Evolutionary conservation across 1,284 basidiomycete species (phyloP).

Genomic region (Agaricales sp.): DNA sequence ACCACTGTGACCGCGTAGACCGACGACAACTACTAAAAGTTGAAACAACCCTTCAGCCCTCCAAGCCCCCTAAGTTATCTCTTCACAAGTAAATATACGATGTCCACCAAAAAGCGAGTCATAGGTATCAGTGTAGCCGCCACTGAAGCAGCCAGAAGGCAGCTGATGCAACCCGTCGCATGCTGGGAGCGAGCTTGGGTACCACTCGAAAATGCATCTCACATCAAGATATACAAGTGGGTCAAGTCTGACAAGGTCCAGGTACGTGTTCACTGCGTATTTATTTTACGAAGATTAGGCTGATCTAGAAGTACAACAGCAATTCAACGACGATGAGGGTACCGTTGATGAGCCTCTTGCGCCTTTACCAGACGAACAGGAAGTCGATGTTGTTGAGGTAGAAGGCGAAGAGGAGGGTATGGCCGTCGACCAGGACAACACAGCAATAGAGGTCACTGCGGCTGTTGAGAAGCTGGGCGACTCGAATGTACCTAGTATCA

Average conservation of each 20-base stretch:
- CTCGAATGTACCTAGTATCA: background rate
- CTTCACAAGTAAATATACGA: too few species aligned
- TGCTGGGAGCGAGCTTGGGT: slow-evolving; percentile 71
- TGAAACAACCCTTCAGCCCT: too few species aligned
- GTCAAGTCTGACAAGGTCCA: slow-evolving; percentile 64
- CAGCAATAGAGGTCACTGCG: slow-evolving; percentile 20
- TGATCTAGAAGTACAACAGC: slow-evolving; percentile 35
- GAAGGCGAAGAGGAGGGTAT: slow-evolving; percentile 48
- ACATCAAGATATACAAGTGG: slow-evolving; percentile 61
- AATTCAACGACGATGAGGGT: slow-evolving; percentile 75
- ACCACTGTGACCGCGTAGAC: too few species aligned
- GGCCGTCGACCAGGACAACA: slow-evolving; percentile 33
- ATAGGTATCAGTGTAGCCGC: slow-evolving; percentile 66
- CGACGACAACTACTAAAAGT: too few species aligned
- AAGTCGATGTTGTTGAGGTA: slow-evolving; percentile 49
- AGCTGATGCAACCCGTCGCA: slow-evolving; percentile 71
- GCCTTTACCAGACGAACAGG: slow-evolving; percentile 64
- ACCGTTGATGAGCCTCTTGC: slow-evolving; percentile 65
- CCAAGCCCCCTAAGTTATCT: too few species aligned
- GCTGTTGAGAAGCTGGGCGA: slow-evolving; percentile 16
- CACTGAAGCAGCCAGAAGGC: slow-evolving; percentile 66
- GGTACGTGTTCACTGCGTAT: slow-evolving; percentile 27
- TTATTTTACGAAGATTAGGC: background rate
- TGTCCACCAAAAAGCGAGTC: slow-evolving; percentile 55
- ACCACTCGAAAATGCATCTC: slow-evolving; percentile 45